Evolutionary conservation across 2,329 filamentous ascomycete species (phyloP).

Genomic region (Aspergillus oerlinghausenensis): DNA sequence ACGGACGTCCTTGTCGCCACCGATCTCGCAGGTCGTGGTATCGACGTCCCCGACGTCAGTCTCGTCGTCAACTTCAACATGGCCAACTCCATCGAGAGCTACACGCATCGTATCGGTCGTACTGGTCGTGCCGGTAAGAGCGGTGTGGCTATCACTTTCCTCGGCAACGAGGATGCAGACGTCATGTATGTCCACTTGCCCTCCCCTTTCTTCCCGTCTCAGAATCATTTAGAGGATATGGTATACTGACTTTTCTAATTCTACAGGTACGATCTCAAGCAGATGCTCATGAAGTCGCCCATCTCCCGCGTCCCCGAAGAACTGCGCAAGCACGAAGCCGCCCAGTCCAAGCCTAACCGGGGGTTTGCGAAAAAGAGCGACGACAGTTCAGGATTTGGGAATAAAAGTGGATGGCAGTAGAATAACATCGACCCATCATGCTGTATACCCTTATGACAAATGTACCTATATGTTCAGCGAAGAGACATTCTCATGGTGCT

Average conservation of each 20-base stretch:
- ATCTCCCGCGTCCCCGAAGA: slow-evolving; percentile 91
- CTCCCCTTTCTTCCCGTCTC: neutral
- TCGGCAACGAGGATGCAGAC: slow-evolving; percentile 84
- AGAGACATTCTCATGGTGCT: neutral
- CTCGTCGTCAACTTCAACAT: slow-evolving; percentile 99
- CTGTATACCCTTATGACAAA: neutral
- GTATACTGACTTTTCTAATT: slow-evolving; percentile 12
- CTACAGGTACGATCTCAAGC: slow-evolving; percentile 73
- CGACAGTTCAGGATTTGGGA: slow-evolving; percentile 33
- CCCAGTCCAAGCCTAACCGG: slow-evolving; percentile 71
- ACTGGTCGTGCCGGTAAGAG: slow-evolving; percentile 96
- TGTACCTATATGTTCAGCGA: neutral
- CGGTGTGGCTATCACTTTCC: slow-evolving; percentile 92
- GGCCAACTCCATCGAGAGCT: slow-evolving; percentile 86
- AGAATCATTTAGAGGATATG: neutral
- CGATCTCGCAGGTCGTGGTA: slow-evolving; percentile 92
- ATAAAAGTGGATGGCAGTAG: slow-evolving; percentile 32
- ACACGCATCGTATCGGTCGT: slow-evolving; percentile 93
- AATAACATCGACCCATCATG: neutral
- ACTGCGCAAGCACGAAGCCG: slow-evolving; percentile 78
- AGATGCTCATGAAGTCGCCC: slow-evolving; percentile 88
- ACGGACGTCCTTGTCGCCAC: slow-evolving; percentile 92
- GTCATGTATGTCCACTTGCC: slow-evolving; percentile 58
- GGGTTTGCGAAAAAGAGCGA: slow-evolving; percentile 46
- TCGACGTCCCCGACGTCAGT: slow-evolving; percentile 90